phyloP scores from a whole-genome alignment of 768 basidiomycete genomes.

The Exidia glandulosa region DNA sequence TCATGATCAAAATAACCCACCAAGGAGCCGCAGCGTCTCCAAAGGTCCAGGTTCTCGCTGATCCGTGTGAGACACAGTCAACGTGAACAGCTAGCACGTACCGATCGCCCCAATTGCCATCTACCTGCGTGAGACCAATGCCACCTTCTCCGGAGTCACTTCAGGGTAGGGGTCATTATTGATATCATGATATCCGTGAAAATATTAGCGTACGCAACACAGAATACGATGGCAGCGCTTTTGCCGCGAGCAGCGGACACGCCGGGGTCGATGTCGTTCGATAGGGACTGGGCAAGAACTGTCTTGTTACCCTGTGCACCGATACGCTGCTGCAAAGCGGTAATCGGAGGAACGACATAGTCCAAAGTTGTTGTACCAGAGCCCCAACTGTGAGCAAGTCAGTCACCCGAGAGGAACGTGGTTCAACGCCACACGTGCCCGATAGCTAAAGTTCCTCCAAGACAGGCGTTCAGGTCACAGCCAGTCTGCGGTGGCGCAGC shows the following conservation, averaged over 20 bases:
- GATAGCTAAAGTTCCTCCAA: constrained; percentile 10
- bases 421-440: constrained; percentile 3
- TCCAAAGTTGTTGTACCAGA: constrained; percentile 12
- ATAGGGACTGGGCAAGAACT: constrained; percentile 2
- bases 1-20: background rate
- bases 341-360: constrained; percentile 12
- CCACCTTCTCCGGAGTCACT: background rate
- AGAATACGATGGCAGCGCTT: background rate
- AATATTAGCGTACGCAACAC: background rate
- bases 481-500: constrained; percentile 1
- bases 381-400: constrained; percentile 9
- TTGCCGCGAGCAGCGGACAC: background rate
- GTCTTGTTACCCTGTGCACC: background rate
- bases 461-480: constrained; percentile 8
- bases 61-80: background rate
- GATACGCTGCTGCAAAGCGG: constrained; percentile 10
- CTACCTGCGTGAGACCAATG: background rate
- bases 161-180: background rate
- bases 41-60: constrained; percentile 8
- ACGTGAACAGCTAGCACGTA: background rate
- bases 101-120: background rate
- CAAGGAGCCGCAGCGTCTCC: constrained; percentile 7
- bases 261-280: constrained; percentile 5
- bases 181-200: background rate
- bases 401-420: background rate